Evolutionary conservation across 345 rosid species (phyloP).

Genomic region (Aethionema arabicum): DNA sequence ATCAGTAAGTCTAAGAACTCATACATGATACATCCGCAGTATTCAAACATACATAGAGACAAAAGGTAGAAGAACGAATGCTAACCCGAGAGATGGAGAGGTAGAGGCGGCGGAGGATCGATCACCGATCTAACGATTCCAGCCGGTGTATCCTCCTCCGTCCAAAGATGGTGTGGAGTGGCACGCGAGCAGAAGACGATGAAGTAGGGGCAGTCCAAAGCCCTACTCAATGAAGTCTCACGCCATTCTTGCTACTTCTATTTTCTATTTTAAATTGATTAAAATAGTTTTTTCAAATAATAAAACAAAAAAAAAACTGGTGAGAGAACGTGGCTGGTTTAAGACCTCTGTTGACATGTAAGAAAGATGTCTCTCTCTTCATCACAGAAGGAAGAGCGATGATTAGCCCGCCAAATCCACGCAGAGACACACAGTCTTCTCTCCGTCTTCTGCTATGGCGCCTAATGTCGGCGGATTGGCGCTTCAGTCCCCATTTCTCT

Average conservation of each 20-base stretch:
- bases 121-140: conserved; percentile 23
- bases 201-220: too few species aligned
- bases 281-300: too few species aligned
- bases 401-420: conserved; percentile 29
- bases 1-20: background rate
- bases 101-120: conserved; percentile 34
- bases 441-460: conserved; percentile 9
- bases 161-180: too few species aligned
- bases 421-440: conserved; percentile 15
- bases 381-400: conserved; percentile 25
- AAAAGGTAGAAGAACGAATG: conserved; percentile 14
- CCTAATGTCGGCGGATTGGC: conserved; percentile 35
- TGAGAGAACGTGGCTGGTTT: conserved; percentile 39
- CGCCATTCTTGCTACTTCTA: too few species aligned
- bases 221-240: too few species aligned
- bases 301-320: background rate
- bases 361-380: background rate
- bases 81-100: conserved; percentile 16
- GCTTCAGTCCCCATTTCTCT: conserved; percentile 29
- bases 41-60: conserved; percentile 13
- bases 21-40: conserved; percentile 8
- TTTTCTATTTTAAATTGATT: too few species aligned
- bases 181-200: too few species aligned
- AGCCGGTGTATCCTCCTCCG: too few species aligned
- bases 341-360: conserved; percentile 24